phyloP scores from a whole-genome alignment of 2,329 filamentous ascomycete genomes.

The Exophiala sp. region DNA sequence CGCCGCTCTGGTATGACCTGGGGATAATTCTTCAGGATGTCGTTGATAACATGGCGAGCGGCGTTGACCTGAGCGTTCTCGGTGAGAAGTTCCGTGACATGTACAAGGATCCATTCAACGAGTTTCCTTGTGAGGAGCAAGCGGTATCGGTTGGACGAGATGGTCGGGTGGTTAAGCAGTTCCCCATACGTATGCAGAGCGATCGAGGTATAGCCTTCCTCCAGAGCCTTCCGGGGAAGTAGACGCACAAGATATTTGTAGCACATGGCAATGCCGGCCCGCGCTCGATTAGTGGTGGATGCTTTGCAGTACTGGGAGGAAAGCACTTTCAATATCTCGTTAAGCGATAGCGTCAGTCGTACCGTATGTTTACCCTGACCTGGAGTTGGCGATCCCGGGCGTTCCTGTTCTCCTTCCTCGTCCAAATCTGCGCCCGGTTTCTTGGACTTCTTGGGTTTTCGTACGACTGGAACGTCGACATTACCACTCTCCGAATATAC shows the following conservation, averaged over 20 bases:
- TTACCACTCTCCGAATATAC: conserved; percentile 61
- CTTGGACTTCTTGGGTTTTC: conserved; percentile 67
- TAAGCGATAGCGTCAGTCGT: conserved; percentile 65
- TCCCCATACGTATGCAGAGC: conserved; percentile 75
- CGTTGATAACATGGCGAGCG: conserved; percentile 74
- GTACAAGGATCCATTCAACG: conserved; percentile 71
- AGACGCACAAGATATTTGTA: conserved; percentile 75
- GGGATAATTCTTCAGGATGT: conserved; percentile 88
- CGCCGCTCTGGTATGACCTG: conserved; percentile 78
- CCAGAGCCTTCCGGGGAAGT: conserved; percentile 75
- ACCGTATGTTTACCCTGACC: conserved; percentile 66
- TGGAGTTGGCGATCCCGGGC: conserved; percentile 62
- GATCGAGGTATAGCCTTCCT: conserved; percentile 74
- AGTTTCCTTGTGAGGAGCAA: conserved; percentile 79
- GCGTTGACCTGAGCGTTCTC: conserved; percentile 83
- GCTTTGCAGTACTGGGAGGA: conserved; percentile 73
- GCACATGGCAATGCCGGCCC: conserved; percentile 79
- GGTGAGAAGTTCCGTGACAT: conserved; percentile 74
- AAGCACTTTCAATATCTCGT: conserved; percentile 71
- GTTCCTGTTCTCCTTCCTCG: conserved; percentile 66
- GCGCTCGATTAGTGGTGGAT: conserved; percentile 70
- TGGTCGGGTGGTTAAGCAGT: conserved; percentile 66
- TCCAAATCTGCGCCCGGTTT: conserved; percentile 59
- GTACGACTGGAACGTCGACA: conserved; percentile 53
- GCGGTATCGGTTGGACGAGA: conserved; percentile 80